Conservation (phyloP, 164 flowering plant genomes). For the Kalanchoe fedtschenkoi region DNA sequence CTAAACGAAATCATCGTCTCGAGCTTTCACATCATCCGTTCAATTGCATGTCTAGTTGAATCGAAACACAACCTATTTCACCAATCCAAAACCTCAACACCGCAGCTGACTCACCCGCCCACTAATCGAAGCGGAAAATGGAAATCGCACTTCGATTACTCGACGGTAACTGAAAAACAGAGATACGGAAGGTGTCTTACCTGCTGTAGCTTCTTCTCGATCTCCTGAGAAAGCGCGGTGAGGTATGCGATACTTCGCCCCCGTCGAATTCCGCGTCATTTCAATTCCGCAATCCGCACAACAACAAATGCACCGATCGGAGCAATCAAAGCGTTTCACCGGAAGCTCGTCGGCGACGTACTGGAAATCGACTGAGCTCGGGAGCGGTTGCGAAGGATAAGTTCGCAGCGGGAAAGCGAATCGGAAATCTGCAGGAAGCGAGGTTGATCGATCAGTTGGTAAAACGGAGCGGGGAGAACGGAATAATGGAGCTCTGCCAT, state of each 20-base stretch:
- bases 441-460: neutral
- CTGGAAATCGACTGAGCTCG: too few relatives aligned
- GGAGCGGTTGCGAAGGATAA: too few relatives aligned
- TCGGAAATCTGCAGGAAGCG: too few relatives aligned
- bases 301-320: neutral
- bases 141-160: neutral
- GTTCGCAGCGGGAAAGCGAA: neutral
- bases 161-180: neutral
- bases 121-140: neutral
- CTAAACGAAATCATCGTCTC: too few relatives aligned
- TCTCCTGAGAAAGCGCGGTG: conserved; percentile 67
- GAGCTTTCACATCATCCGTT: too few relatives aligned
- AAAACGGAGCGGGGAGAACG: neutral
- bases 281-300: too few relatives aligned
- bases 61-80: neutral
- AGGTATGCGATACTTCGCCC: conserved; percentile 55
- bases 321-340: too few relatives aligned
- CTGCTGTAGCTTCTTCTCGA: conserved; percentile 83
- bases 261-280: conserved; percentile 31
- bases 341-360: too few relatives aligned
- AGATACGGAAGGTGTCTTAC: conserved; percentile 22
- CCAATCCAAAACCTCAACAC: neutral
- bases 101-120: neutral
- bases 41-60: too few relatives aligned
- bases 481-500: too few relatives aligned